Evolutionary conservation across 1,284 basidiomycete genomes (phyloP).

Genomic region (Ceratobasidium sp.): DNA sequence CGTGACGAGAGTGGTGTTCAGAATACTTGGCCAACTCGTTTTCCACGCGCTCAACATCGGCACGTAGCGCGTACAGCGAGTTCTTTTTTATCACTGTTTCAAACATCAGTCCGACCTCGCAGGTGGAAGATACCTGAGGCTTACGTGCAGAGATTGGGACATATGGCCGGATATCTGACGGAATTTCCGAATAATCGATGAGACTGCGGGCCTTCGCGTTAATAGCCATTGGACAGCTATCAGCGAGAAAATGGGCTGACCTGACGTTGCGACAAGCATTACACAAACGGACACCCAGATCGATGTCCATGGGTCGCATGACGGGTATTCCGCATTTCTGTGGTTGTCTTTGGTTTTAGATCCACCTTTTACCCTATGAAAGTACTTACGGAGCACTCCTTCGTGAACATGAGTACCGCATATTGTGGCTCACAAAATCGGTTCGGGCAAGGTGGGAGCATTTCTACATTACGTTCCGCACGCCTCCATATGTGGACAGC

Average conservation of each 20-base stretch:
- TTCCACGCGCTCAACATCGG: constrained; percentile 18
- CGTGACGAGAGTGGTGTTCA: not conserved
- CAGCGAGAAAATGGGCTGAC: constrained; percentile 5
- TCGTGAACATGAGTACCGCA: constrained; percentile 40
- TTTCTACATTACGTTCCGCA: constrained; percentile 31
- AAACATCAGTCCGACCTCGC: not conserved
- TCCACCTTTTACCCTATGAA: not conserved
- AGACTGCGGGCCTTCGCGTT: not conserved
- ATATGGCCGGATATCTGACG: constrained; percentile 11
- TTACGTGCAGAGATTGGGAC: constrained; percentile 30
- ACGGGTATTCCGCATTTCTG: constrained; percentile 26
- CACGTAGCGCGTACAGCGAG: constrained; percentile 16
- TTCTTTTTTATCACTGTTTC: constrained; percentile 39
- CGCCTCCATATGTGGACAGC: constrained; percentile 37
- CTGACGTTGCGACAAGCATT: constrained; percentile 37
- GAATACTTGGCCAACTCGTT: not conserved
- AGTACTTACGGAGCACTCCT: constrained; percentile 36
- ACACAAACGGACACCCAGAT: constrained; percentile 42
- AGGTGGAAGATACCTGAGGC: not conserved
- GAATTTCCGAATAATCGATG: constrained; percentile 21
- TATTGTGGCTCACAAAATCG: constrained; percentile 33
- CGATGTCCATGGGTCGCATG: constrained; percentile 24
- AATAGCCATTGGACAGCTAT: not conserved
- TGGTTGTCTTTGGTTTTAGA: not conserved
- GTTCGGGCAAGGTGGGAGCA: constrained; percentile 37